A percentile compares a stretch with the other conserved stretches of the same genome.
These are phyloP conservation scores for Scheffersomyces coipomensis DNA, from an alignment of 805 yeast species.

Conservation along the genomic window DNA sequence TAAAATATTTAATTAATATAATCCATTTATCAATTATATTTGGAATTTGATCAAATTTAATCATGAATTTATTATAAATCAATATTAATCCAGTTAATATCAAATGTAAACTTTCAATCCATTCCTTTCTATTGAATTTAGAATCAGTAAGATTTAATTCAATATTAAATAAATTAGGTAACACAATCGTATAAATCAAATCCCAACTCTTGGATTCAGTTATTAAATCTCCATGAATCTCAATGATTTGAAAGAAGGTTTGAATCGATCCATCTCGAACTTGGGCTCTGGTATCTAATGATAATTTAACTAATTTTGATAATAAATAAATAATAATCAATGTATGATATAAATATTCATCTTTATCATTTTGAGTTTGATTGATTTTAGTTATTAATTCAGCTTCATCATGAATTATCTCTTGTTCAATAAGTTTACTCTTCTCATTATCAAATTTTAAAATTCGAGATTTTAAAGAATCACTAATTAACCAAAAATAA, in stretches of 20 bases:
- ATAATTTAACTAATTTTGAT: conserved; percentile 58
- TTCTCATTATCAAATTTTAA: neutral
- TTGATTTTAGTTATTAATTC: conserved; percentile 6
- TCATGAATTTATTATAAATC: conserved; percentile 54
- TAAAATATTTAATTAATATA: conserved; percentile 50
- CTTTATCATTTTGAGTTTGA: conserved; percentile 6
- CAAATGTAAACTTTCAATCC: conserved; percentile 62
- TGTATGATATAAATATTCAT: conserved; percentile 8
- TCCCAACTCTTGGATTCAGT: conserved; percentile 62
- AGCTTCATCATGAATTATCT: neutral
- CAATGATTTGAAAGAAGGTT: conserved; percentile 80
- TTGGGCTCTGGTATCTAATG: conserved; percentile 67
- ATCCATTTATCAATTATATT: conserved; percentile 48
- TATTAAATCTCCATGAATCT: conserved; percentile 60
- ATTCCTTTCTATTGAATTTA: conserved; percentile 32
- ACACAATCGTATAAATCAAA: conserved; percentile 60
- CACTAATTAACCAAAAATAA: conserved; percentile 90
- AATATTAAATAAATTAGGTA: conserved; percentile 48
- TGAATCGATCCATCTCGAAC: conserved; percentile 89
- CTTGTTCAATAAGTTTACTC: neutral
- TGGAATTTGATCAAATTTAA: conserved; percentile 22
- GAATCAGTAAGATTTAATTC: conserved; percentile 17
- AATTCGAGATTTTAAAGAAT: conserved; percentile 43
- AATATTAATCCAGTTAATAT: conserved; percentile 66
- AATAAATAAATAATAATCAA: conserved; percentile 46